These are phyloP conservation scores for Exutisphaerella laricina DNA, from an alignment of 2,329 filamentous ascomycete species.

Conservation along the genomic window DNA sequence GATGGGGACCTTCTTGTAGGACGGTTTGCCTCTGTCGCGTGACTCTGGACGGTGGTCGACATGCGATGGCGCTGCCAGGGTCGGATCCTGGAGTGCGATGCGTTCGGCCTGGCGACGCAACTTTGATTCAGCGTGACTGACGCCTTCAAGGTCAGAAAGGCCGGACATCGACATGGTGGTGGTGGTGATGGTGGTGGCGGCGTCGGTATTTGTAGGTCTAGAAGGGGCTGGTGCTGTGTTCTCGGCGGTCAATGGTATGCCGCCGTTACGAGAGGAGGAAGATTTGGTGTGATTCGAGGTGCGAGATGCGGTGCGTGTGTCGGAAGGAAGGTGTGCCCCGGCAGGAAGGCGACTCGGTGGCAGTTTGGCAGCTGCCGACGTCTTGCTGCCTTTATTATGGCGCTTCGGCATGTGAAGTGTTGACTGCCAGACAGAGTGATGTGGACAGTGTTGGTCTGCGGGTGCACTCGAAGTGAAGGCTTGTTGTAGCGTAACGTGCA, in stretches of 20 bases:
- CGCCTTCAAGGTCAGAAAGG: constrained; percentile 8
- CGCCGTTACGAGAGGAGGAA: constrained; percentile 1
- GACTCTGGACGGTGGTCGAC: constrained; percentile 16
- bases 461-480: no score
- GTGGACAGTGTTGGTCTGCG: no score
- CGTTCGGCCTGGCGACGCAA: constrained; percentile 31
- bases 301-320: constrained; percentile 11
- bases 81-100: constrained; percentile 29
- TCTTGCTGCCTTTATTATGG: constrained; percentile 1
- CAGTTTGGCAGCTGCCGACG: constrained; percentile 6
- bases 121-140: constrained; percentile 25
- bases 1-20: constrained; percentile 28
- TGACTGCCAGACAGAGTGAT: no score
- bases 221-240: not conserved
- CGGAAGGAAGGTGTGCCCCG: constrained; percentile 21
- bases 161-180: constrained; percentile 12
- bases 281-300: constrained; percentile 8
- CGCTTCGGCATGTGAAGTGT: constrained; percentile 1
- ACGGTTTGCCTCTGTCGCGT: constrained; percentile 22
- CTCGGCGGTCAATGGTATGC: not conserved
- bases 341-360: constrained; percentile 26
- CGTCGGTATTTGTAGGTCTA: not conserved
- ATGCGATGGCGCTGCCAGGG: constrained; percentile 15
- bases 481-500: no score
- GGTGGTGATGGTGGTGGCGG: not conserved